Evolutionary conservation across 129 eudicot genomes (phyloP).

Genomic region (Flaveria linearis): DNA sequence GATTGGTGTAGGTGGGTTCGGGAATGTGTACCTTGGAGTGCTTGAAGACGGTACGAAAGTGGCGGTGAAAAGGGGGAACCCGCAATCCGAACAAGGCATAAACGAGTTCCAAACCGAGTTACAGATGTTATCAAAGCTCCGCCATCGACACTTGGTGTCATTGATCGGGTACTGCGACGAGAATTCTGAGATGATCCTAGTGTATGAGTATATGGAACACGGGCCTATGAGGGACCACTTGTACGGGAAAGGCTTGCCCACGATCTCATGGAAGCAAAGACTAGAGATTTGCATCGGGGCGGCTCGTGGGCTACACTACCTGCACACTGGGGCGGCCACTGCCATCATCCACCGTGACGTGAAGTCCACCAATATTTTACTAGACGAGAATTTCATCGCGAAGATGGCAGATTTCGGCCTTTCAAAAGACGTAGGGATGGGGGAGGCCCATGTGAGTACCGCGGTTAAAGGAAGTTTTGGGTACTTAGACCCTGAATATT

Average conservation of each 20-base stretch:
- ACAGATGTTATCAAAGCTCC: slow-evolving; percentile 87
- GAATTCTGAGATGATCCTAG: slow-evolving; percentile 81
- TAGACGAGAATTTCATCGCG: slow-evolving; percentile 74
- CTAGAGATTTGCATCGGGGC: slow-evolving; percentile 86
- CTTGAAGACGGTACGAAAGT: slow-evolving; percentile 74
- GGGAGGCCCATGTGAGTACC: slow-evolving; percentile 79
- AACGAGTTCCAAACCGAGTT: slow-evolving; percentile 92
- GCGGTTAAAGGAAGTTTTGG: slow-evolving; percentile 98
- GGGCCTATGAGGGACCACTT: slow-evolving; percentile 90
- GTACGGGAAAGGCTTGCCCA: slow-evolving; percentile 64
- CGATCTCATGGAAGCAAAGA: slow-evolving; percentile 78
- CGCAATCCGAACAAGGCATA: slow-evolving; percentile 90
- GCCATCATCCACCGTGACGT: slow-evolving; percentile 96
- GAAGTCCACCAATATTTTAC: slow-evolving; percentile 81
- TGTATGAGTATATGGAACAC: slow-evolving; percentile 86
- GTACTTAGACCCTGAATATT: slow-evolving; percentile 86
- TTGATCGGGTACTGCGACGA: slow-evolving; percentile 94
- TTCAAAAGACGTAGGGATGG: slow-evolving; percentile 72
- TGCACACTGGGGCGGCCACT: slow-evolving; percentile 80
- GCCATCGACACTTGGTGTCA: slow-evolving; percentile 91
- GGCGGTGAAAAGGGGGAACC: slow-evolving; percentile 87
- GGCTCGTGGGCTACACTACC: slow-evolving; percentile 94
- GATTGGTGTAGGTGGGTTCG: slow-evolving; percentile 93
- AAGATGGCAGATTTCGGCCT: slow-evolving; percentile 97
- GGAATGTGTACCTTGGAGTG: slow-evolving; percentile 73